These are phyloP conservation scores for Boletus insuetus DNA, from an alignment of 768 basidiomycete genomes.

Conservation along the genomic window DNA sequence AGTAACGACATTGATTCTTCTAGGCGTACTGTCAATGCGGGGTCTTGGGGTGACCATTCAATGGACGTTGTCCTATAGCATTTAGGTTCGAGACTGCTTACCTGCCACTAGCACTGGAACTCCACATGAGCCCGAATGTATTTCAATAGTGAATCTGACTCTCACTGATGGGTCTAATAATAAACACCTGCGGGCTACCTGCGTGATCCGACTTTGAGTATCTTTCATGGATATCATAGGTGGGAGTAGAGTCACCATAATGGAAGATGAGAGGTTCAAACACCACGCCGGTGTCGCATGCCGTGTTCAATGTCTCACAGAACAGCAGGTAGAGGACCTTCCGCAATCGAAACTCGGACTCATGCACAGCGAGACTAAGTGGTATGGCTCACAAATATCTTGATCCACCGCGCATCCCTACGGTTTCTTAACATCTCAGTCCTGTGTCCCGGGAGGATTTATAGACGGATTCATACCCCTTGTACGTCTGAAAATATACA, in stretches of 20 bases:
- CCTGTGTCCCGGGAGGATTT: not conserved
- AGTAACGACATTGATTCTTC: not conserved
- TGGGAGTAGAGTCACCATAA: slow-evolving; percentile 36
- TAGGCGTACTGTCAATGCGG: slow-evolving; percentile 40
- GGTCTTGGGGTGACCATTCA: slow-evolving; percentile 31
- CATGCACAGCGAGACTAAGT: not conserved
- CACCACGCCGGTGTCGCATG: slow-evolving; percentile 44
- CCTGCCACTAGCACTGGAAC: slow-evolving; percentile 9
- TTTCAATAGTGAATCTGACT: not conserved
- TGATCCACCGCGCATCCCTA: slow-evolving; percentile 12
- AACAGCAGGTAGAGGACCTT: slow-evolving; percentile 43
- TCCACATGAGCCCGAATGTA: slow-evolving; percentile 12
- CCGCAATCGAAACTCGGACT: not conserved
- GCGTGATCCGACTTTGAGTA: slow-evolving; percentile 26
- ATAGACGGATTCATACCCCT: not conserved
- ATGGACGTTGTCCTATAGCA: not conserved
- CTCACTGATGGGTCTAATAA: not conserved
- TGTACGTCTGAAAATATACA: not conserved
- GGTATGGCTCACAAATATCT: slow-evolving; percentile 36
- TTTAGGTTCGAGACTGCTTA: not conserved
- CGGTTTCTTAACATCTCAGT: not conserved
- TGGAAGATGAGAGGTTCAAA: slow-evolving; percentile 46
- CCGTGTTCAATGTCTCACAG: slow-evolving; percentile 47
- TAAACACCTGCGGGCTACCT: slow-evolving; percentile 7
- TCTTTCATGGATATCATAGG: not conserved